phyloP scores from a whole-genome alignment of 495 filamentous ascomycete genomes.

The Tuber melanosporum region DNA sequence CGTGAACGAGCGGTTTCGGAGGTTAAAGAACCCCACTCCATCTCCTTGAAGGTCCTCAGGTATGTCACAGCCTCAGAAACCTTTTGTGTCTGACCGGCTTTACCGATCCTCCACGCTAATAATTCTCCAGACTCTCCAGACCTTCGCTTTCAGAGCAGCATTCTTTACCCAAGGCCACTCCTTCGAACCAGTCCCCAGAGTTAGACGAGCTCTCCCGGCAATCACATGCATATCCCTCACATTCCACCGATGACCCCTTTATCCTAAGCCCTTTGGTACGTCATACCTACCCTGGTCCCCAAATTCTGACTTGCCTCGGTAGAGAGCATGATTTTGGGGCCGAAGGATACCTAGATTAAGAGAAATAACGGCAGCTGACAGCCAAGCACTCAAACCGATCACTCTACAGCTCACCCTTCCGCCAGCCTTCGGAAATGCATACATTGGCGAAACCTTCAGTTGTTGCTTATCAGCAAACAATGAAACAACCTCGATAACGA shows the following conservation, averaged over 20 bases:
- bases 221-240: conserved; percentile 45
- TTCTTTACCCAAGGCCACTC: conserved; percentile 23
- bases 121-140: conserved; percentile 48
- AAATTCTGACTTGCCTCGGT: neutral
- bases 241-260: conserved; percentile 49
- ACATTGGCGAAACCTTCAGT: conserved; percentile 89
- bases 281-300: neutral
- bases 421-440: conserved; percentile 84
- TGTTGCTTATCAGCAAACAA: conserved; percentile 95
- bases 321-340: neutral
- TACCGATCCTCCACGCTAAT: conserved; percentile 4
- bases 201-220: conserved; percentile 27
- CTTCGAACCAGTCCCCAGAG: conserved; percentile 24
- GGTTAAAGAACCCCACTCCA: conserved; percentile 40
- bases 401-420: conserved; percentile 68
- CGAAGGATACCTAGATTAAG: neutral
- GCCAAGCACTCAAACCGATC: neutral
- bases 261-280: conserved; percentile 57
- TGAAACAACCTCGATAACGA: conserved; percentile 49
- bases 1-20: conserved; percentile 40
- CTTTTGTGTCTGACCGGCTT: conserved; percentile 24
- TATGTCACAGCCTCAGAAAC: conserved; percentile 40
- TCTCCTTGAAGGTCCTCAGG: conserved; percentile 49
- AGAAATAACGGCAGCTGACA: conserved; percentile 14
- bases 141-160: conserved; percentile 52